Evolutionary conservation across 2,329 filamentous ascomycete species (phyloP).

Genomic region (Dactylellina haptotyla): DNA sequence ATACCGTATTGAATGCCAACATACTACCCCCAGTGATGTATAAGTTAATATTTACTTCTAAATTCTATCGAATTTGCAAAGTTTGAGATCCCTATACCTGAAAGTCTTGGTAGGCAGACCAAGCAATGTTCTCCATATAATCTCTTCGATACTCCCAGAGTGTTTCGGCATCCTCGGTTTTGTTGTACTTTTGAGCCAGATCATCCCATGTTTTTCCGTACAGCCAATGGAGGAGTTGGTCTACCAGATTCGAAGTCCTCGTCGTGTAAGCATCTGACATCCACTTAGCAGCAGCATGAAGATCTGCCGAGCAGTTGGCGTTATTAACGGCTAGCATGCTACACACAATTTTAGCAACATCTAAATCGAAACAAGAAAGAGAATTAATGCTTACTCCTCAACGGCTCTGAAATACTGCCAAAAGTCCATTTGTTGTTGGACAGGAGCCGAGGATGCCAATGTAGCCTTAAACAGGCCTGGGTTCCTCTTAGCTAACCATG

Average conservation of each 20-base stretch:
- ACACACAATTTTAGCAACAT: not conserved
- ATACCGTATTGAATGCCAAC: constrained; percentile 61
- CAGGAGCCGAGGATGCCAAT: constrained; percentile 55
- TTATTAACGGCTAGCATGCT: constrained; percentile 4
- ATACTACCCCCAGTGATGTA: constrained; percentile 59
- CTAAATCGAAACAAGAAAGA: not conserved
- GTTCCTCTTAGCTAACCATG: constrained; percentile 55
- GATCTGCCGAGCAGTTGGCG: constrained; percentile 53
- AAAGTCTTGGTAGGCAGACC: constrained; percentile 58
- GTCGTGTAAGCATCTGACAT: constrained; percentile 51
- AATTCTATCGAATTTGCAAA: too few species aligned
- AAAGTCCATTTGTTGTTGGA: constrained; percentile 61
- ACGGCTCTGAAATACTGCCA: constrained; percentile 62
- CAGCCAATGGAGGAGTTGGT: constrained; percentile 59
- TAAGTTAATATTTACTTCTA: constrained; percentile 58
- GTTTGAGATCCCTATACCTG: too few species aligned
- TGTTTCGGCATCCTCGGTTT: not conserved
- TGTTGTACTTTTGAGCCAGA: constrained; percentile 1
- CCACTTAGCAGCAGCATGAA: constrained; percentile 47
- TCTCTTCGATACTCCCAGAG: constrained; percentile 27
- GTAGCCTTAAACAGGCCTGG: constrained; percentile 55
- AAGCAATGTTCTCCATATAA: constrained; percentile 15
- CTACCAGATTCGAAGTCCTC: constrained; percentile 59
- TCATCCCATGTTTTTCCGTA: constrained; percentile 18
- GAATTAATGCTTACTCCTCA: constrained; percentile 56